A percentile compares a stretch with the other conserved stretches of the same genome.
Conservation (phyloP, 495 filamentous ascomycete species). For the Aspergillus ostianus region DNA sequence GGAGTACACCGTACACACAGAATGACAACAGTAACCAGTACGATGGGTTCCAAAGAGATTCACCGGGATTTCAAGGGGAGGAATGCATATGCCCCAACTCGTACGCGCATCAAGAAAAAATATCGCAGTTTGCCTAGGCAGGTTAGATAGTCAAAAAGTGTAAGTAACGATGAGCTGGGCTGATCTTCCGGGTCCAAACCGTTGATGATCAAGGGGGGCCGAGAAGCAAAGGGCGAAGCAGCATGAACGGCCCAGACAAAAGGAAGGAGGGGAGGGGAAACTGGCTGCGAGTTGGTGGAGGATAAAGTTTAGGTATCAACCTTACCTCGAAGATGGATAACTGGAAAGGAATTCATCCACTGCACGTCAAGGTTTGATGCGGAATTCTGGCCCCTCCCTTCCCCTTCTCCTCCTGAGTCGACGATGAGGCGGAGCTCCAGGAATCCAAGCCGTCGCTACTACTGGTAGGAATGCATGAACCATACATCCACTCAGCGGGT, state of each 20-base stretch:
- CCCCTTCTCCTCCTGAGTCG: background rate
- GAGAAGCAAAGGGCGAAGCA: slow-evolving; percentile 1
- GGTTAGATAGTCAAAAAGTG: background rate
- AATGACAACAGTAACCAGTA: background rate
- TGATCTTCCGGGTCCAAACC: background rate
- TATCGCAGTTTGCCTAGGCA: background rate
- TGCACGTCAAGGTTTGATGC: slow-evolving; percentile 1
- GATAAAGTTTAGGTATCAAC: slow-evolving; percentile 17
- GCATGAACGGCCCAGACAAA: background rate
- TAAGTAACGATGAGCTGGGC: background rate
- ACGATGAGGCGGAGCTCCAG: background rate
- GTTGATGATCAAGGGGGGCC: slow-evolving; percentile 1
- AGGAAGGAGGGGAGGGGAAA: background rate
- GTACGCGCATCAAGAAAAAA: background rate
- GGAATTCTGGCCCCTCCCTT: background rate
- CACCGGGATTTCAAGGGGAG: no score
- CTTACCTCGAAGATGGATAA: slow-evolving; percentile 5
- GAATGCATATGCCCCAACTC: background rate
- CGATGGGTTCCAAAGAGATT: background rate
- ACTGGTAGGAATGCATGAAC: slow-evolving; percentile 19
- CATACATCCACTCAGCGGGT: slow-evolving; percentile 4
- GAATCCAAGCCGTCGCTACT: background rate
- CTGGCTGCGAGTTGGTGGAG: background rate
- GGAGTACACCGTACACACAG: background rate
- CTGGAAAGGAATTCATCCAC: background rate